Conservation (phyloP, 2,329 filamentous ascomycete genomes). For the Colletotrichum zoysiae region DNA sequence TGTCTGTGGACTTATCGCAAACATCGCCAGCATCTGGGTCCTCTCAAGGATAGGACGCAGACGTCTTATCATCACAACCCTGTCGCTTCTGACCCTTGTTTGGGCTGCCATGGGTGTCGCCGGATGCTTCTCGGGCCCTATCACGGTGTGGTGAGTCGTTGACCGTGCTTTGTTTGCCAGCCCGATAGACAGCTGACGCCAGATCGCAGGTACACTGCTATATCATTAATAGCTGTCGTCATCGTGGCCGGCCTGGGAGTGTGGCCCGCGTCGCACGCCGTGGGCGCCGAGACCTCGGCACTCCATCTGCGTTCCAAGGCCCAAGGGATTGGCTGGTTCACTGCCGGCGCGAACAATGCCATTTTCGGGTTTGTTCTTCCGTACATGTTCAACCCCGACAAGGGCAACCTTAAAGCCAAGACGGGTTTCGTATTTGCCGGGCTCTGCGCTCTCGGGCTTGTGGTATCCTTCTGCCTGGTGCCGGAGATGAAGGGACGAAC, state of each 20-base stretch:
- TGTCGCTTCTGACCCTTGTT: slow-evolving; percentile 50
- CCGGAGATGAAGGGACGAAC: slow-evolving; percentile 67
- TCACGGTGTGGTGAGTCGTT: slow-evolving; percentile 54
- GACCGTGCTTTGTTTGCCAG: neutral
- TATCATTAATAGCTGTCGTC: slow-evolving; percentile 59
- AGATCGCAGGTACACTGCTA: slow-evolving; percentile 45
- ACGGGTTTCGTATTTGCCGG: slow-evolving; percentile 57
- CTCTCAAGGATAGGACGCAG: slow-evolving; percentile 56
- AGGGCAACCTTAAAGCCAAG: slow-evolving; percentile 55
- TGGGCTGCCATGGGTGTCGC: slow-evolving; percentile 63
- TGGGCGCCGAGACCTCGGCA: slow-evolving; percentile 58
- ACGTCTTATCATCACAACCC: slow-evolving; percentile 52
- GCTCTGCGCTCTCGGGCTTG: slow-evolving; percentile 51
- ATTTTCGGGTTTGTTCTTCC: slow-evolving; percentile 61
- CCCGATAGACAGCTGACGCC: slow-evolving; percentile 2
- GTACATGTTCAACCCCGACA: slow-evolving; percentile 61
- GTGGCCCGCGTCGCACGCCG: slow-evolving; percentile 58
- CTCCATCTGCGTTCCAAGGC: slow-evolving; percentile 58
- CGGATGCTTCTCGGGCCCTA: slow-evolving; percentile 55
- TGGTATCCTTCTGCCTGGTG: slow-evolving; percentile 58
- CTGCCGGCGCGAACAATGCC: slow-evolving; percentile 55
- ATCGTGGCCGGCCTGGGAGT: slow-evolving; percentile 56
- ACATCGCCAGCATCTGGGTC: slow-evolving; percentile 59
- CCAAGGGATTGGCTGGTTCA: slow-evolving; percentile 58
- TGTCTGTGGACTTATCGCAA: slow-evolving; percentile 58